Percentiles rank a stretch among this genome's conserved stretches.
Conservation (phyloP, 1,284 basidiomycete genomes). For the Golubevia sp. region DNA sequence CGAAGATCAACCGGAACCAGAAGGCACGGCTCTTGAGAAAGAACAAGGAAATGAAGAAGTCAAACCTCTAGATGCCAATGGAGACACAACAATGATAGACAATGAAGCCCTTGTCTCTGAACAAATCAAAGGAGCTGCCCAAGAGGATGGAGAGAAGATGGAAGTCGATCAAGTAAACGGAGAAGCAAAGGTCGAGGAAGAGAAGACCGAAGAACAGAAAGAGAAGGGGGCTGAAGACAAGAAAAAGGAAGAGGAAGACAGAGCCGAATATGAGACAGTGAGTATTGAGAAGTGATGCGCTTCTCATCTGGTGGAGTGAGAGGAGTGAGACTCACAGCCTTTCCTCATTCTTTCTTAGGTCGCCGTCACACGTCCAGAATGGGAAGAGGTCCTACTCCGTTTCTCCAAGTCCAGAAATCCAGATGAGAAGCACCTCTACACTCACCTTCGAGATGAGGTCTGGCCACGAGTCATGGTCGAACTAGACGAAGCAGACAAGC, state of each 20-base stretch:
- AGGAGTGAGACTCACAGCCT: neutral
- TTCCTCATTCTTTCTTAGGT: constrained; percentile 65
- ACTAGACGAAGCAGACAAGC: constrained; percentile 63
- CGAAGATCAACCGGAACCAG: constrained; percentile 10
- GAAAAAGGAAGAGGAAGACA: constrained; percentile 50
- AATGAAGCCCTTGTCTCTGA: constrained; percentile 15
- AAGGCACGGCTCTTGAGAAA: too few species aligned
- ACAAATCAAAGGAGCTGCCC: constrained; percentile 10
- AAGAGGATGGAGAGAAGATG: constrained; percentile 16
- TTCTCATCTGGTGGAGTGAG: constrained; percentile 5
- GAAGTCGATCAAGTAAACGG: constrained; percentile 1
- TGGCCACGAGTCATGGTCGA: constrained; percentile 70
- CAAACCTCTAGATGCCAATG: constrained; percentile 1
- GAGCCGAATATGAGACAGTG: constrained; percentile 66
- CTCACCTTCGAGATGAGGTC: constrained; percentile 70
- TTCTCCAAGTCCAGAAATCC: constrained; percentile 78
- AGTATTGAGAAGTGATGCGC: constrained; percentile 83
- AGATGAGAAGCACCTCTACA: constrained; percentile 76
- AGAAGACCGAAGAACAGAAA: constrained; percentile 37
- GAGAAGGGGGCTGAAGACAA: constrained; percentile 21
- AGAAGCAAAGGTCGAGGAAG: constrained; percentile 16
- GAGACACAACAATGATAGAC: neutral
- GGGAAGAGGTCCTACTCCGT: constrained; percentile 74
- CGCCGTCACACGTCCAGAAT: constrained; percentile 69
- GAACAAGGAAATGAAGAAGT: neutral